Evolutionary conservation across 148 eudicot genomes (phyloP), one percentile per base, ranked within the genome.

Genomic region (Salicornia ramosissima): DNA sequence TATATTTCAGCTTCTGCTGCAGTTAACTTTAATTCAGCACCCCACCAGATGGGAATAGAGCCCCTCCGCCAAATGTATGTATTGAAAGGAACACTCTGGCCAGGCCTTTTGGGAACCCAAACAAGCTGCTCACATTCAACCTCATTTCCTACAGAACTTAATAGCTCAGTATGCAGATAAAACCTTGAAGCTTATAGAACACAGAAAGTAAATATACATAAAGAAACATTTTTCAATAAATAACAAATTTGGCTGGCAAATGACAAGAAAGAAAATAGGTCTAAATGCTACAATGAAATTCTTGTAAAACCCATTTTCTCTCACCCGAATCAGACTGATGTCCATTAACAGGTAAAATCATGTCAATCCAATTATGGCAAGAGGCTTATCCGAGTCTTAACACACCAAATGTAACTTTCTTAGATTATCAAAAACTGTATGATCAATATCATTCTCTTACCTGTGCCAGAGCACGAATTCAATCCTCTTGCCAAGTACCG

Each of bases 51-150:
- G 61, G 98, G 98, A 62, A 93, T 93, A 61, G 95, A 86, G 52
- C 98, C 98, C 67, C 98, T 84, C 55, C 98, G 85, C 96, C 95
- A 93, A n/a, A 88, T 85, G 66, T 93, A 90, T n/a, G 89, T 88
- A 74, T 79, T 90, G 74, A 93, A 93, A 75, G 95, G 95, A 75
- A 90, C 90, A 84, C 95, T 90, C 80, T 84, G 95, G 53, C 86
- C 86, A 28, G 79, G 54, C 70, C 63, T 80, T 82, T 80, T 88
- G 29, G 96, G 96, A 66, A 90, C 83, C 98, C 98, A 93, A 65
- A 90, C 96, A 81, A 93, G 83, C 82, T 93, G 98, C 81, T 93
- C 98, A 76, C 98, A 93, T 83, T 93, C 98, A 78, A 93, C 95
- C 80, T 93, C 98, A 84, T 93, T 93, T 75, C 98, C 98, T 93